These are phyloP conservation scores for Anethum foeniculum DNA, from an alignment of 140 eudicot genomes.

Conservation along the genomic window DNA sequence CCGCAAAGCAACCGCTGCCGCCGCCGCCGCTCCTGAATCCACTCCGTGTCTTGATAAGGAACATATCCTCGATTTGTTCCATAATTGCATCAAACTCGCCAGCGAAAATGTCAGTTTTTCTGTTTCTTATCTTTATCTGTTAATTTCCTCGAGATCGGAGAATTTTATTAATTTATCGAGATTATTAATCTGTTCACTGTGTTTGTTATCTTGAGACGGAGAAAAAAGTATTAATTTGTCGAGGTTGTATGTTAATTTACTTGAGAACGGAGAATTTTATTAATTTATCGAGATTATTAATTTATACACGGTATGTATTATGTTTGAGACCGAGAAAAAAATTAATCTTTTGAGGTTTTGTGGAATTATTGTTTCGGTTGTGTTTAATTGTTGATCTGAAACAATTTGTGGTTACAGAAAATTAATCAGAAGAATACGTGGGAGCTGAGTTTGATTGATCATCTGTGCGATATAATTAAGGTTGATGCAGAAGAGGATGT, in stretches of 20 bases:
- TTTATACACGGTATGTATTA: background rate
- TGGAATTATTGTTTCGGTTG: background rate
- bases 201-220: no score
- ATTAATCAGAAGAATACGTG: constrained; percentile 96
- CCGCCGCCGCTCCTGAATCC: constrained; percentile 23
- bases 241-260: no score
- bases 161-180: background rate
- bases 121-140: background rate
- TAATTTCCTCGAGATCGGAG: background rate
- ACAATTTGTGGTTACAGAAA: constrained; percentile 43
- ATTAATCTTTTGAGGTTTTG: background rate
- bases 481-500: constrained; percentile 69
- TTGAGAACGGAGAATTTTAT: no score
- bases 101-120: constrained; percentile 63
- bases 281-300: no score
- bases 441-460: constrained; percentile 88
- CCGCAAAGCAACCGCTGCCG: constrained; percentile 43
- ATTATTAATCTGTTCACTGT: background rate
- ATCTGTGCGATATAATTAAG: constrained; percentile 69
- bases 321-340: no score
- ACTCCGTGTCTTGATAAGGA: constrained; percentile 43
- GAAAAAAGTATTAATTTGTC: no score
- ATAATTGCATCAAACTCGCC: constrained; percentile 88
- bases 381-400: background rate
- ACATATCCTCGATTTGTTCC: constrained; percentile 73